Percentiles rank a stretch among this genome's conserved stretches.
Conservation (phyloP, 805 yeast genomes). For the Candida pini region DNA sequence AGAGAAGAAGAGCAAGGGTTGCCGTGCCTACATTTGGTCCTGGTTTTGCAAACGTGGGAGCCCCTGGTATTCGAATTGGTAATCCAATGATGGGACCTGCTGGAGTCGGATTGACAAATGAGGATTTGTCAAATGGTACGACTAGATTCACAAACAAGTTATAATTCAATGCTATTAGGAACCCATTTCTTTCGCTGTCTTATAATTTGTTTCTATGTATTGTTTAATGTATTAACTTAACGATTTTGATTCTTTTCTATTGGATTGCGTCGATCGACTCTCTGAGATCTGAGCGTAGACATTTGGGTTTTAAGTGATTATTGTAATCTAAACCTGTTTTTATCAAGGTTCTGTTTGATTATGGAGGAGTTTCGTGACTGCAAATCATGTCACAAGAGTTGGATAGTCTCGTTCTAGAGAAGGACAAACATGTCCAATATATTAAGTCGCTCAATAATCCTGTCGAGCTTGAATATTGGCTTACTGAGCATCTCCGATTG, state of each 20-base stretch:
- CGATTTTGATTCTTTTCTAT: too few relatives aligned
- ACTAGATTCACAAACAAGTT: slow-evolving; percentile 14
- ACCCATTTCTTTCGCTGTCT: too few relatives aligned
- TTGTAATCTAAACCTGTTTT: too few relatives aligned
- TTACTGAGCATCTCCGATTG: slow-evolving; percentile 82
- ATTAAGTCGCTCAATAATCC: slow-evolving; percentile 48
- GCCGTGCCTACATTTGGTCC: slow-evolving; percentile 4
- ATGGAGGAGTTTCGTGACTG: too few relatives aligned
- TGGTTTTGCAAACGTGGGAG: neutral
- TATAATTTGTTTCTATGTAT: too few relatives aligned
- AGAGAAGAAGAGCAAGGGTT: slow-evolving; percentile 30
- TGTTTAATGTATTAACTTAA: too few relatives aligned
- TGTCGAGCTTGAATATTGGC: slow-evolving; percentile 71
- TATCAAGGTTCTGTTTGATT: too few relatives aligned
- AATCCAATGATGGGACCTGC: neutral
- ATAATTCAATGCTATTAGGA: too few relatives aligned
- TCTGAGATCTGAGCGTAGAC: too few relatives aligned
- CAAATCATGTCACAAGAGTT: neutral
- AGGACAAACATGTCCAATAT: slow-evolving; percentile 55
- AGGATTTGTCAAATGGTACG: slow-evolving; percentile 9
- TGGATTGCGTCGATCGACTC: too few relatives aligned
- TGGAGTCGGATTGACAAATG: slow-evolving; percentile 4
- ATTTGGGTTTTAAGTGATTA: too few relatives aligned
- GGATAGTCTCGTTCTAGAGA: slow-evolving; percentile 7
- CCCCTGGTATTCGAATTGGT: neutral